Percentiles rank a stretch among this genome's conserved stretches.
These are phyloP conservation scores for Balakata baccata DNA, from an alignment of 345 rosid species.

Conservation along the genomic window DNA sequence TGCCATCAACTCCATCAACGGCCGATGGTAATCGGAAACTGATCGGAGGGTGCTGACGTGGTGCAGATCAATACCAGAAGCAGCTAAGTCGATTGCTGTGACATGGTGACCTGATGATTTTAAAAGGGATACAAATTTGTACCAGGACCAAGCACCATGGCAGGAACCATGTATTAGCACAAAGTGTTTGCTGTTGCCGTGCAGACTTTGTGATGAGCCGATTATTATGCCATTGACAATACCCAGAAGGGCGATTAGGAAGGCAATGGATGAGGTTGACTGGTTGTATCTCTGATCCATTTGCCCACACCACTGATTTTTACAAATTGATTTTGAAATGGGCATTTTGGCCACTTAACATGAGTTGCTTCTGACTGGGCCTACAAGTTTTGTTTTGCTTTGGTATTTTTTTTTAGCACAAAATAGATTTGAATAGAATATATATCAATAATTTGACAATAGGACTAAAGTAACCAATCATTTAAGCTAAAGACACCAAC, in stretches of 20 bases:
- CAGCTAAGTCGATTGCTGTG: slow-evolving; percentile 38
- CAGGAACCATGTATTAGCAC: slow-evolving; percentile 42
- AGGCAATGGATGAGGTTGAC: neutral
- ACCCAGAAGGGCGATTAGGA: slow-evolving; percentile 16
- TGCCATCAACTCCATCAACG: slow-evolving; percentile 34
- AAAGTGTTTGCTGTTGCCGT: slow-evolving; percentile 27
- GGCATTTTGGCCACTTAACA: too few species aligned
- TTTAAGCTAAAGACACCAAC: too few species aligned
- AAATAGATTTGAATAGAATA: too few species aligned
- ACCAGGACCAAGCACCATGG: slow-evolving; percentile 51
- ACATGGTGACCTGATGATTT: slow-evolving; percentile 30
- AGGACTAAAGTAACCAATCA: too few species aligned
- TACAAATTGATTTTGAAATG: too few species aligned
- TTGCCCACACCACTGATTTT: too few species aligned
- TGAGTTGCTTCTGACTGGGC: too few species aligned
- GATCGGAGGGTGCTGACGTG: slow-evolving; percentile 24
- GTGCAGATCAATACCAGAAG: slow-evolving; percentile 33
- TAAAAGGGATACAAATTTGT: slow-evolving; percentile 27
- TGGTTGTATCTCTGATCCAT: slow-evolving; percentile 4
- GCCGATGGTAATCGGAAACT: slow-evolving; percentile 29
- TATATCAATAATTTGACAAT: too few species aligned
- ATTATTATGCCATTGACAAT: neutral
- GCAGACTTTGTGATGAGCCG: neutral
- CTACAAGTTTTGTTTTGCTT: too few species aligned
- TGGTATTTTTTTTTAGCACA: too few species aligned